phyloP scores from a whole-genome alignment of 345 rosid genomes.

The Heritiera littoralis region DNA sequence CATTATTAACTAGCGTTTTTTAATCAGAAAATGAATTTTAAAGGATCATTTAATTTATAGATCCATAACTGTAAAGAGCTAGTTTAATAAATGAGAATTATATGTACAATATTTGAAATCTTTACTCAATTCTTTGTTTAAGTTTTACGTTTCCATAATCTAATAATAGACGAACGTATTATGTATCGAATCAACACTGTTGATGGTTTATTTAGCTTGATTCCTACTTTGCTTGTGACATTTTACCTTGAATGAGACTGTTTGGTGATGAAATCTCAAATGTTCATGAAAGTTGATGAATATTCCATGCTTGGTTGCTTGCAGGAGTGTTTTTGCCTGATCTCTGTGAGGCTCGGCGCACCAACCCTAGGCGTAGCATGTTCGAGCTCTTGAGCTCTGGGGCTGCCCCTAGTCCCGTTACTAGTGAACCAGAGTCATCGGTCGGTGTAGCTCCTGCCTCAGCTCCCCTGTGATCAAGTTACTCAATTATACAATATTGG shows the following conservation, averaged over 20 bases:
- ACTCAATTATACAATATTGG: not conserved
- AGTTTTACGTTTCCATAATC: not conserved
- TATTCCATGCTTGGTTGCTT: not conserved
- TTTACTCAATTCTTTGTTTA: too few relatives aligned
- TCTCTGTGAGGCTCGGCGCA: conserved; percentile 59
- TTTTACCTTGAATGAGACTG: conserved; percentile 13
- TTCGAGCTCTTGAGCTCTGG: conserved; percentile 68
- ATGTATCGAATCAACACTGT: too few relatives aligned
- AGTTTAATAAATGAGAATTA: too few relatives aligned
- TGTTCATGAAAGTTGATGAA: not conserved
- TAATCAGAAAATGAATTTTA: too few relatives aligned
- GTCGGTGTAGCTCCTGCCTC: conserved; percentile 34
- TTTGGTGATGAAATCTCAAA: conserved; percentile 5
- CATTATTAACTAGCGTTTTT: too few relatives aligned
- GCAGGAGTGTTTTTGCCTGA: conserved; percentile 94
- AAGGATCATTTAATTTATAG: too few relatives aligned
- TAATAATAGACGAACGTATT: too few relatives aligned
- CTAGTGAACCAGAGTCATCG: conserved; percentile 16
- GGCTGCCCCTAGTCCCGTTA: conserved; percentile 47
- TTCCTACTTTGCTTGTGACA: not conserved
- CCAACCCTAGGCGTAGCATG: conserved; percentile 79
- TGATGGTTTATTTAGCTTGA: too few relatives aligned
- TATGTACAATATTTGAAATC: too few relatives aligned
- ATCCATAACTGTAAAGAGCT: too few relatives aligned
- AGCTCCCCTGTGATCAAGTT: conserved; percentile 32